Evolutionary conservation across 2,329 filamentous ascomycete genomes (phyloP).

Genomic region (Shiraia sp.): DNA sequence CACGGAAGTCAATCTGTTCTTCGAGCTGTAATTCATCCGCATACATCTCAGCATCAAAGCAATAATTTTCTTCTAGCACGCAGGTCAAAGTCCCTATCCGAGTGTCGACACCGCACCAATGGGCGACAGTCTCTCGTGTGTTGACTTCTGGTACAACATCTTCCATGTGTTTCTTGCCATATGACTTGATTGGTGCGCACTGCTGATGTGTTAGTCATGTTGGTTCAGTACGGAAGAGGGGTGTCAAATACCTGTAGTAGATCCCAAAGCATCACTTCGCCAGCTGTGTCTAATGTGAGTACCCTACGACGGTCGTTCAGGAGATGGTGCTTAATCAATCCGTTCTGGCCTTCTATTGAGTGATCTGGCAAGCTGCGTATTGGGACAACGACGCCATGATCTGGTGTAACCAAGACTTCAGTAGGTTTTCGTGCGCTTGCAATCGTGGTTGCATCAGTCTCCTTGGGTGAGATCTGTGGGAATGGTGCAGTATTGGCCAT

Average conservation of each 20-base stretch:
- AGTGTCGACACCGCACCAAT: slow-evolving; percentile 95
- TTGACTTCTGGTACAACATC: slow-evolving; percentile 88
- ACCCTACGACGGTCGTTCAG: slow-evolving; percentile 89
- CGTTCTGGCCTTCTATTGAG: slow-evolving; percentile 88
- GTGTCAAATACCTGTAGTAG: slow-evolving; percentile 70
- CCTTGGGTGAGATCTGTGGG: slow-evolving; percentile 58
- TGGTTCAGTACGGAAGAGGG: neutral
- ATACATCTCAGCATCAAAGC: slow-evolving; percentile 97
- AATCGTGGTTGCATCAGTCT: slow-evolving; percentile 60
- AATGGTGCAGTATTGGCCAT: slow-evolving; percentile 85
- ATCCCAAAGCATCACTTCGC: slow-evolving; percentile 95
- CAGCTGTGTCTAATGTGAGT: slow-evolving; percentile 89
- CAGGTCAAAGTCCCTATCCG: slow-evolving; percentile 91
- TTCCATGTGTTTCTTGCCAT: slow-evolving; percentile 90
- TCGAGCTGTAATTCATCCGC: slow-evolving; percentile 82
- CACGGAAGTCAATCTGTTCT: slow-evolving; percentile 77
- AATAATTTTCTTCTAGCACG: slow-evolving; percentile 89
- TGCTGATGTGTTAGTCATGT: slow-evolving; percentile 43
- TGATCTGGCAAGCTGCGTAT: slow-evolving; percentile 52
- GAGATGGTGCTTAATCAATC: slow-evolving; percentile 88
- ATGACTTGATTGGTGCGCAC: slow-evolving; percentile 88
- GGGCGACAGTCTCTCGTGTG: slow-evolving; percentile 83
- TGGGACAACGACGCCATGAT: slow-evolving; percentile 39
- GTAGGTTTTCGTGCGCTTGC: slow-evolving; percentile 60
- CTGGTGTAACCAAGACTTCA: slow-evolving; percentile 55